Conservation (phyloP, 2,329 filamentous ascomycete species). For the Penicillium rolfsii region DNA sequence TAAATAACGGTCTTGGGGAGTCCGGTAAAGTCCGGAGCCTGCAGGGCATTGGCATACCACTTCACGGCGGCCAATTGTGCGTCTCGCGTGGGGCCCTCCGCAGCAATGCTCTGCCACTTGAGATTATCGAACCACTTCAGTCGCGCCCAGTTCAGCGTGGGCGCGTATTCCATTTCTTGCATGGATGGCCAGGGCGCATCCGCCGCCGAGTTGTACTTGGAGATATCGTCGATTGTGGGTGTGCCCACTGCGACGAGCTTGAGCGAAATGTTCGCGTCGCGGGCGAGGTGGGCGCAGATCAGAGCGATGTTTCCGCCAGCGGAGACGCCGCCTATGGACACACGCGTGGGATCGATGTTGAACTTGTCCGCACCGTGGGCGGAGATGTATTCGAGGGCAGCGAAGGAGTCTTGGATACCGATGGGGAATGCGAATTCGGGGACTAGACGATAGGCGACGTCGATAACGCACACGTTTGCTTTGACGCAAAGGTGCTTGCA, state of each 20-base stretch:
- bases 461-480: constrained; percentile 52
- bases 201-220: constrained; percentile 38
- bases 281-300: constrained; percentile 43
- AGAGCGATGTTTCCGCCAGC: constrained; percentile 39
- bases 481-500: constrained; percentile 53
- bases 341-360: constrained; percentile 43
- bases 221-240: constrained; percentile 48
- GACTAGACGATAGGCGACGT: constrained; percentile 57
- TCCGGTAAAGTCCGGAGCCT: constrained; percentile 40
- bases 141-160: constrained; percentile 51
- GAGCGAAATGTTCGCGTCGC: constrained; percentile 45
- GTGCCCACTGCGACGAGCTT: constrained; percentile 47
- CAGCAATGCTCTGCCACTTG: constrained; percentile 36
- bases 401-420: constrained; percentile 54
- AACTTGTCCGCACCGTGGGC: constrained; percentile 42
- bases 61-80: constrained; percentile 30
- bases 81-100: constrained; percentile 19
- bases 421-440: constrained; percentile 57
- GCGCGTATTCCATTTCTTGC: constrained; percentile 48
- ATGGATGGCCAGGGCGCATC: constrained; percentile 50
- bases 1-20: constrained; percentile 48
- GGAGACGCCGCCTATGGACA: constrained; percentile 53
- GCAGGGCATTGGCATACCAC: constrained; percentile 41
- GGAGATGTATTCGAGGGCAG: constrained; percentile 49
- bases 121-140: constrained; percentile 48